These are phyloP conservation scores for Penicillium ochrochloron DNA, from an alignment of 495 filamentous ascomycete genomes.

Conservation along the genomic window DNA sequence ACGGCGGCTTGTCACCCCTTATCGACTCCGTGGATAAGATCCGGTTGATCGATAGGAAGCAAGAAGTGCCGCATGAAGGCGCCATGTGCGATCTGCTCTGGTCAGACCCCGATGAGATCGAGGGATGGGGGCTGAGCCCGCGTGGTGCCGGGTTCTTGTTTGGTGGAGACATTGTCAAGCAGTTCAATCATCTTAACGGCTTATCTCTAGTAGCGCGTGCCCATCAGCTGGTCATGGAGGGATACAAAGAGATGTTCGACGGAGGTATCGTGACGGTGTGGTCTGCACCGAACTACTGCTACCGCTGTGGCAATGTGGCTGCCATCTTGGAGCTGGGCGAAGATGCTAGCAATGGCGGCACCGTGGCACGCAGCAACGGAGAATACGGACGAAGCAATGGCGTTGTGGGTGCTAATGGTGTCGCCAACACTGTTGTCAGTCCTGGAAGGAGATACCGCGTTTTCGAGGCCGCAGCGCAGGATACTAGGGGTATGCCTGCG, in stretches of 20 bases:
- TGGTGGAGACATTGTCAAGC: slow-evolving; percentile 92
- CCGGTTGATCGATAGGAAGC: slow-evolving; percentile 90
- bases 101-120: slow-evolving; percentile 98
- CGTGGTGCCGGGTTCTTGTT: slow-evolving; percentile 96
- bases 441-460: slow-evolving; percentile 92
- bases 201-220: slow-evolving; percentile 89
- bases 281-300: slow-evolving; percentile 98
- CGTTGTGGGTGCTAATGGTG: slow-evolving; percentile 30
- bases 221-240: slow-evolving; percentile 98
- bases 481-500: slow-evolving; percentile 95
- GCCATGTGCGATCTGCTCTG: slow-evolving; percentile 98
- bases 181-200: slow-evolving; percentile 93
- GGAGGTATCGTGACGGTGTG: slow-evolving; percentile 93
- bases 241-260: slow-evolving; percentile 99
- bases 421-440: slow-evolving; percentile 57
- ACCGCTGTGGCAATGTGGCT: slow-evolving; percentile 95
- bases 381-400: slow-evolving; percentile 67
- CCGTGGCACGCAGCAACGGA: slow-evolving; percentile 78
- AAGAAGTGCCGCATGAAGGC: slow-evolving; percentile 97
- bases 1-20: slow-evolving; percentile 88
- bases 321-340: slow-evolving; percentile 92
- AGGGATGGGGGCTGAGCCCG: slow-evolving; percentile 94
- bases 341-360: slow-evolving; percentile 76
- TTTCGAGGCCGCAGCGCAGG: slow-evolving; percentile 96
- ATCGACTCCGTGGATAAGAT: slow-evolving; percentile 97